Evolutionary conservation across 768 basidiomycete genomes (phyloP).

Genomic region (Xanthoconium purpureum): DNA sequence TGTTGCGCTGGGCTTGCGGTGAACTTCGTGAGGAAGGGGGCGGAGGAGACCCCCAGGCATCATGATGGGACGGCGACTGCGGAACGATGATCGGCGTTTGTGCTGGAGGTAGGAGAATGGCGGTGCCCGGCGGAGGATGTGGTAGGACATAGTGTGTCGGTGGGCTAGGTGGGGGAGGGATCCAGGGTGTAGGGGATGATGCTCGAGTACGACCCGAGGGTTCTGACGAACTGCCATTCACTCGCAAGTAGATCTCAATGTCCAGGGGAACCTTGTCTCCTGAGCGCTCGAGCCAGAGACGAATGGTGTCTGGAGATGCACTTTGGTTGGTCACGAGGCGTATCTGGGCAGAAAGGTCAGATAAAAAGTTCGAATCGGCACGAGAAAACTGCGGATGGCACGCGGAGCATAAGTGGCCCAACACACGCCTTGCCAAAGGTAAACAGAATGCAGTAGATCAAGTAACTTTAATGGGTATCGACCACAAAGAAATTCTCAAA

Average conservation of each 20-base stretch:
- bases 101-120: constrained; percentile 35
- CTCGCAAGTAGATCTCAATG: constrained; percentile 74
- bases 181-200: constrained; percentile 32
- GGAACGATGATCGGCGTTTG: constrained; percentile 47
- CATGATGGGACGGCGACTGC: constrained; percentile 40
- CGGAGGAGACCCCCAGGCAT: constrained; percentile 37
- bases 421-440: neutral
- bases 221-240: constrained; percentile 34
- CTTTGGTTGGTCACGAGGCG: constrained; percentile 68
- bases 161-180: constrained; percentile 30
- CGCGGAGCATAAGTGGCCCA: neutral
- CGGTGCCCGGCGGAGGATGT: constrained; percentile 23
- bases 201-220: constrained; percentile 22
- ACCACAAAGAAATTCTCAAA: neutral
- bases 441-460: neutral
- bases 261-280: constrained; percentile 69
- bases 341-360: constrained; percentile 44
- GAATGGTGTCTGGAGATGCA: constrained; percentile 72
- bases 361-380: neutral
- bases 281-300: constrained; percentile 80
- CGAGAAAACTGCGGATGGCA: constrained; percentile 2
- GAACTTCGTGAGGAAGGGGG: constrained; percentile 25
- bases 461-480: neutral
- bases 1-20: constrained; percentile 42
- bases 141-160: constrained; percentile 40